These are phyloP conservation scores for Hippophae tibetana DNA, from an alignment of 306 rosid species.

Conservation along the genomic window DNA sequence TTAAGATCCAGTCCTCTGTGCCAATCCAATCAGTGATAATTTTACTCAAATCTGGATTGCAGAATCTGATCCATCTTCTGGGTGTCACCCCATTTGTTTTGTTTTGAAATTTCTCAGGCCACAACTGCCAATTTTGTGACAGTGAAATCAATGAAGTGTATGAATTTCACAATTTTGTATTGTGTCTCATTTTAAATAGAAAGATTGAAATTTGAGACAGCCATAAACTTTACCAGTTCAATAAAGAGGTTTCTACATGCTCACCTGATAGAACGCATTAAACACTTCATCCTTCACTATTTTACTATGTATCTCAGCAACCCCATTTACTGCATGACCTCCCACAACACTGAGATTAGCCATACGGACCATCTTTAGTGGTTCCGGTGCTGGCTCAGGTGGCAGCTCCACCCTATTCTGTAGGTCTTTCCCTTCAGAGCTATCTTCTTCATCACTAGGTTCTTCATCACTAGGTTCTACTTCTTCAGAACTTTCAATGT, in stretches of 20 bases:
- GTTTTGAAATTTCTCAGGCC: conserved; percentile 96
- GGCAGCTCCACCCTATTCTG: conserved; percentile 35
- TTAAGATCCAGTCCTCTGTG: conserved; percentile 85
- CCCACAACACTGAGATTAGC: conserved; percentile 95
- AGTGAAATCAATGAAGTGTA: conserved; percentile 22
- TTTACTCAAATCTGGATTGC: conserved; percentile 77
- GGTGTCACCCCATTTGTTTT: conserved; percentile 99
- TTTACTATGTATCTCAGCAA: conserved; percentile 95
- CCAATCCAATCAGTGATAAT: conserved; percentile 68
- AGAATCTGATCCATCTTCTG: conserved; percentile 93
- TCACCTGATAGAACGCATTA: conserved; percentile 76
- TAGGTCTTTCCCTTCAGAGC: conserved; percentile 23
- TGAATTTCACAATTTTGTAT: conserved; percentile 1
- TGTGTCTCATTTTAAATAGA: conserved; percentile 13
- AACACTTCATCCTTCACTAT: conserved; percentile 92
- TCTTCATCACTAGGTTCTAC: conserved; percentile 9
- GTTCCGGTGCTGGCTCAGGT: conserved; percentile 56
- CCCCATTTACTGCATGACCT: conserved; percentile 98
- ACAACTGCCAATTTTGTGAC: conserved; percentile 50
- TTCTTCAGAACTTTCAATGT: conserved; percentile 29
- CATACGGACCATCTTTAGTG: conserved; percentile 87
- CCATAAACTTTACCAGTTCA: not conserved
- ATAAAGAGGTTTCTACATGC: conserved; percentile 10
- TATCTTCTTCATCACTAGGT: conserved; percentile 28
- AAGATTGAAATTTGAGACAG: conserved; percentile 8